Conservation (phyloP, 2,329 filamentous ascomycete species). For the Neopestalotiopsis clavispora region DNA sequence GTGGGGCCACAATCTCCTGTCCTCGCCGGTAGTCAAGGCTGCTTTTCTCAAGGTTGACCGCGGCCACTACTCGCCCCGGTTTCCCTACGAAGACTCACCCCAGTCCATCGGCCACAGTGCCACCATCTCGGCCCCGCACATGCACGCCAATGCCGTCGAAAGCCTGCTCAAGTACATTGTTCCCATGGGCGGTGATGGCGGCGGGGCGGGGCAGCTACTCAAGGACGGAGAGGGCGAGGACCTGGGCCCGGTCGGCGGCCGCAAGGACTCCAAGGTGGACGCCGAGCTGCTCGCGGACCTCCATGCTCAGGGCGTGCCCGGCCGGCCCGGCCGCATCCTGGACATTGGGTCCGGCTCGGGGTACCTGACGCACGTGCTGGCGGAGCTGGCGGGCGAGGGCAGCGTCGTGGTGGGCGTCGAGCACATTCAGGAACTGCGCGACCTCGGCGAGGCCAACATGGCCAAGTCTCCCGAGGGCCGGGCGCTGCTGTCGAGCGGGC, state of each 20-base stretch:
- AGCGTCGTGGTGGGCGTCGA: slow-evolving; percentile 72
- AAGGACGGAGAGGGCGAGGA: slow-evolving; percentile 12
- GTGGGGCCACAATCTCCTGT: slow-evolving; percentile 72
- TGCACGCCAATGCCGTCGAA: slow-evolving; percentile 62
- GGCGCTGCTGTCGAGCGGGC: slow-evolving; percentile 64
- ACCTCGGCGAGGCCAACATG: slow-evolving; percentile 70
- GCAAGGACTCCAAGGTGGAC: neutral
- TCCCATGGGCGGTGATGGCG: slow-evolving; percentile 25
- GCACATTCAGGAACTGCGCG: slow-evolving; percentile 69
- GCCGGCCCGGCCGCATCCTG: slow-evolving; percentile 57
- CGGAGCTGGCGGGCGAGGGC: slow-evolving; percentile 68
- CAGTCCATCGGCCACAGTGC: slow-evolving; percentile 60
- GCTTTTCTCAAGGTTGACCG: slow-evolving; percentile 88
- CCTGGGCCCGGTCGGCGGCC: neutral
- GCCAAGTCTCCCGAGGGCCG: slow-evolving; percentile 63
- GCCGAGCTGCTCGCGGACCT: slow-evolving; percentile 2
- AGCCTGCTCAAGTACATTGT: slow-evolving; percentile 50
- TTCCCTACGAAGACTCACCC: slow-evolving; percentile 69
- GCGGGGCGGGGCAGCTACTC: slow-evolving; percentile 21
- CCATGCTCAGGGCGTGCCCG: neutral
- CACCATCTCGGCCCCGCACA: slow-evolving; percentile 65
- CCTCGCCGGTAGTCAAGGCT: slow-evolving; percentile 70
- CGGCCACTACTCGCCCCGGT: slow-evolving; percentile 75
- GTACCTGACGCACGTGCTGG: slow-evolving; percentile 88
- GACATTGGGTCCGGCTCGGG: slow-evolving; percentile 79